Evolutionary conservation across 257 asterid species (phyloP).

Genomic region (Parsonsia alboflavescens): DNA sequence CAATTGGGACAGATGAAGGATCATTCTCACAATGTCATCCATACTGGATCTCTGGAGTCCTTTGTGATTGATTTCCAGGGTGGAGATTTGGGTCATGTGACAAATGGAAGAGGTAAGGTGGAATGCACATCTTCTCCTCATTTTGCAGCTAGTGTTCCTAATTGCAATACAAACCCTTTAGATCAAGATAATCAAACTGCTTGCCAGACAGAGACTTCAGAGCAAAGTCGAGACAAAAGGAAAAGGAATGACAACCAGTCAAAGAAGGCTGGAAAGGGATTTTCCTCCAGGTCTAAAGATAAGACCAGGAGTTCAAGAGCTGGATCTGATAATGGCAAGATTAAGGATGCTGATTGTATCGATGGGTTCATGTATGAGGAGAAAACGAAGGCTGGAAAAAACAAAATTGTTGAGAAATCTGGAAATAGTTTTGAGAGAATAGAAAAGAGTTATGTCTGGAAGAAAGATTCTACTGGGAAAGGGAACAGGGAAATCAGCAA

Average conservation of each 20-base stretch:
- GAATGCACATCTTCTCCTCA: slow-evolving; percentile 22
- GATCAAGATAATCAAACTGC: slow-evolving; percentile 37
- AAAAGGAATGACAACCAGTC: slow-evolving; percentile 34
- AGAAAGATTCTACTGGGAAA: slow-evolving; percentile 56
- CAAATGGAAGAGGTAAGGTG: slow-evolving; percentile 20
- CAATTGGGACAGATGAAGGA: slow-evolving; percentile 36
- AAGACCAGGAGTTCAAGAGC: slow-evolving; percentile 42
- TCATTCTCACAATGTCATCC: slow-evolving; percentile 27
- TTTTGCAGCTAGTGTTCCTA: slow-evolving; percentile 25
- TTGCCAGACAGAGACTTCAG: slow-evolving; percentile 32
- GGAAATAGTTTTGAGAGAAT: slow-evolving; percentile 37
- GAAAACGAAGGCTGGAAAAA: slow-evolving; percentile 56
- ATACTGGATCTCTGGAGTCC: slow-evolving; percentile 31
- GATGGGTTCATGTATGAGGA: slow-evolving; percentile 48
- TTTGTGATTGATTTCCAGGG: slow-evolving; percentile 25
- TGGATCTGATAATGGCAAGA: slow-evolving; percentile 41
- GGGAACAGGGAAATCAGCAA: slow-evolving; percentile 40
- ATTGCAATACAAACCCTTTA: slow-evolving; percentile 21
- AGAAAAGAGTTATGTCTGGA: slow-evolving; percentile 37
- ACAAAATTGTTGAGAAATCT: slow-evolving; percentile 46
- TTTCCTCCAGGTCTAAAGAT: slow-evolving; percentile 60
- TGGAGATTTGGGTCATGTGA: slow-evolving; percentile 20
- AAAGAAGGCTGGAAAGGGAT: slow-evolving; percentile 59
- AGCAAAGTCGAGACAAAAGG: slow-evolving; percentile 39
- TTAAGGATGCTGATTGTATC: slow-evolving; percentile 36